Evolutionary conservation across 164 flowering plant genomes (phyloP), one percentile per base, ranked within the genome.

Genomic region (Vitis labrusca): DNA sequence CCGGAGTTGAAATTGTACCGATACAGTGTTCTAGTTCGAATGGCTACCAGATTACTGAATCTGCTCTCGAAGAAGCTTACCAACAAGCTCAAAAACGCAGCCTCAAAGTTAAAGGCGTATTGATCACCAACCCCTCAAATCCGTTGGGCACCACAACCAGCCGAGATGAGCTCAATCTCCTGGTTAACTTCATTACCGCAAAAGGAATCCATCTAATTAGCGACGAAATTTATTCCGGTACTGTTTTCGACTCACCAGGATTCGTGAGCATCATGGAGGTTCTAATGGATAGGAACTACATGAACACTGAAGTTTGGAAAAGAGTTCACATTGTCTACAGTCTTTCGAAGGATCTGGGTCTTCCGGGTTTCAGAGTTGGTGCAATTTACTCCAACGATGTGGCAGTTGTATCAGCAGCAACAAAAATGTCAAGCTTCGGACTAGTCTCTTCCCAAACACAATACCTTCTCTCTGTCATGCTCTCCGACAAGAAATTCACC

Each of bases 351-450:
- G 97, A 89, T 68, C 72, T 92, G 3, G 97, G 97, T 9, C 89
- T 94, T 3, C 97, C 98, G 1, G 98, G 98, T 15, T 94, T 94
- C 65, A 86, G 98, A 63, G 88, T 94, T 30, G 98, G 98, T 11
- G 86, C 88, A 3, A 86, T 93, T 67, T 91, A 91, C 82, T 88
- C 97, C 67, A 79, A 84, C 73, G 79, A 93, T 60, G 69, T 75
- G 0, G 23, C 59, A 1, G 89, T 93, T 1, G 89, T 93, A 8
- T 61, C 87, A 0, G 85, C 97, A 0, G 97, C 94, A 3, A 91
- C 94, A 0, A 93, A 91, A 60, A 93, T 93, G 98, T 89, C 98
- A 7, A 93, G 98, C 73, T 93, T 93, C 66, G 94, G 94, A 1
- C 77, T 91, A 0, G 77, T 93, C 9, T 93, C 98, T 0, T 87